Conservation (phyloP, 495 filamentous ascomycete species). For the Bathelium albidoporum region DNA sequence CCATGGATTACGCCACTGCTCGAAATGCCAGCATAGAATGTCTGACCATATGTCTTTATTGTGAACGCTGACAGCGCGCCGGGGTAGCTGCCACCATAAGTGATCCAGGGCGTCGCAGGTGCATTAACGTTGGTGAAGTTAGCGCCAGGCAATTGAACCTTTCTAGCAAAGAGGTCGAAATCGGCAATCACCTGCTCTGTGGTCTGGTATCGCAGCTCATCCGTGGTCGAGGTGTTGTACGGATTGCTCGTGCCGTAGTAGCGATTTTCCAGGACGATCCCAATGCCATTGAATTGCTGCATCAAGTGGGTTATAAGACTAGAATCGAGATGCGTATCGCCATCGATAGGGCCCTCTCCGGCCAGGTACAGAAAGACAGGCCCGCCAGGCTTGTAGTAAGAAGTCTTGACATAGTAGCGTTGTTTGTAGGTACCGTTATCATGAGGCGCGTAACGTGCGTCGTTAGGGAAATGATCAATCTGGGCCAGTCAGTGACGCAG, state of each 20-base stretch:
- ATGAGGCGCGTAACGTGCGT: slow-evolving; percentile 27
- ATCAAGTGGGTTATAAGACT: slow-evolving; percentile 17
- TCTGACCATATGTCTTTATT: slow-evolving; percentile 27
- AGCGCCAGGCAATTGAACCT: slow-evolving; percentile 32
- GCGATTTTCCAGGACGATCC: slow-evolving; percentile 39
- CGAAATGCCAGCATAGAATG: slow-evolving; percentile 38
- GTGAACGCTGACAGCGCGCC: slow-evolving; percentile 35
- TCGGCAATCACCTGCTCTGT: slow-evolving; percentile 39
- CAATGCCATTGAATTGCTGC: slow-evolving; percentile 36
- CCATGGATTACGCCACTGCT: slow-evolving; percentile 32
- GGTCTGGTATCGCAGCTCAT: slow-evolving; percentile 35
- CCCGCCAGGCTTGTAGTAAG: slow-evolving; percentile 39
- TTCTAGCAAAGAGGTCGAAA: slow-evolving; percentile 37
- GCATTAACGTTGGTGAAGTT: neutral
- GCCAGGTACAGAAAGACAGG: slow-evolving; percentile 40
- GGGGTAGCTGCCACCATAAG: slow-evolving; percentile 38
- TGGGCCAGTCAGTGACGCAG: slow-evolving; percentile 5
- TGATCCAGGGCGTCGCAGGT: slow-evolving; percentile 25
- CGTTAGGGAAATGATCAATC: slow-evolving; percentile 37
- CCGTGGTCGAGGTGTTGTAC: slow-evolving; percentile 33
- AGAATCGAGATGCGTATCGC: neutral
- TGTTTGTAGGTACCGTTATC: slow-evolving; percentile 36
- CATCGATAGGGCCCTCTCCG: slow-evolving; percentile 24
- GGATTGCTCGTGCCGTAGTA: slow-evolving; percentile 39
- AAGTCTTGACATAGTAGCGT: slow-evolving; percentile 38